Percentiles rank a stretch among this genome's conserved stretches.
Conservation (phyloP, 2,329 filamentous ascomycete genomes). For the Cyclaneusma minus region DNA sequence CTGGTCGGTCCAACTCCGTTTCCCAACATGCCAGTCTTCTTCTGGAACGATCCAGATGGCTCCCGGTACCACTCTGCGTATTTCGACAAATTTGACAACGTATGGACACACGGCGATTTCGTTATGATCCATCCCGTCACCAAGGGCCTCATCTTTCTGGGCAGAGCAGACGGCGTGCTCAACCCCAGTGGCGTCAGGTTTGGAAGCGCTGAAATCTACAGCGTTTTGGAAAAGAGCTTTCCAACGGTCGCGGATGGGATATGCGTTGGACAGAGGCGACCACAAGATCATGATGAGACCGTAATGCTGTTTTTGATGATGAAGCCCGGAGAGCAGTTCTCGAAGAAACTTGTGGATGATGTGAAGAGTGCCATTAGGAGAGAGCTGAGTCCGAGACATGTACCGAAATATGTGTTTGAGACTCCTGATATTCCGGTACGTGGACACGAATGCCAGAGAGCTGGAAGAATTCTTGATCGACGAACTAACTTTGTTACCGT, state of each 20-base stretch:
- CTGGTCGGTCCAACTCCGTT: slow-evolving; percentile 57
- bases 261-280: slow-evolving; percentile 63
- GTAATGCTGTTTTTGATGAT: slow-evolving; percentile 45
- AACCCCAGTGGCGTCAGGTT: slow-evolving; percentile 71
- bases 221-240: slow-evolving; percentile 53
- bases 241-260: slow-evolving; percentile 53
- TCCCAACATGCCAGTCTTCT: slow-evolving; percentile 57
- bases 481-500: slow-evolving; percentile 7
- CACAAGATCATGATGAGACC: slow-evolving; percentile 37
- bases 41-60: slow-evolving; percentile 37
- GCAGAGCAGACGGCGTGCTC: slow-evolving; percentile 62
- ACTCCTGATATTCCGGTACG: slow-evolving; percentile 67
- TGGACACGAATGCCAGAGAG: slow-evolving; percentile 7
- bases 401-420: slow-evolving; percentile 66
- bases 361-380: slow-evolving; percentile 50
- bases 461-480: neutral
- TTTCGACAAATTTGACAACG: slow-evolving; percentile 46
- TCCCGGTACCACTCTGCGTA: slow-evolving; percentile 37
- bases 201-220: slow-evolving; percentile 67
- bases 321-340: slow-evolving; percentile 41
- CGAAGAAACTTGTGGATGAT: slow-evolving; percentile 32
- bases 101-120: slow-evolving; percentile 78
- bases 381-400: slow-evolving; percentile 57
- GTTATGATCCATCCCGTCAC: slow-evolving; percentile 55
- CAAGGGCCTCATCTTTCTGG: slow-evolving; percentile 48